phyloP scores from a whole-genome alignment of 176 grass and related monocot species.

The Coix lacrymajobi region DNA sequence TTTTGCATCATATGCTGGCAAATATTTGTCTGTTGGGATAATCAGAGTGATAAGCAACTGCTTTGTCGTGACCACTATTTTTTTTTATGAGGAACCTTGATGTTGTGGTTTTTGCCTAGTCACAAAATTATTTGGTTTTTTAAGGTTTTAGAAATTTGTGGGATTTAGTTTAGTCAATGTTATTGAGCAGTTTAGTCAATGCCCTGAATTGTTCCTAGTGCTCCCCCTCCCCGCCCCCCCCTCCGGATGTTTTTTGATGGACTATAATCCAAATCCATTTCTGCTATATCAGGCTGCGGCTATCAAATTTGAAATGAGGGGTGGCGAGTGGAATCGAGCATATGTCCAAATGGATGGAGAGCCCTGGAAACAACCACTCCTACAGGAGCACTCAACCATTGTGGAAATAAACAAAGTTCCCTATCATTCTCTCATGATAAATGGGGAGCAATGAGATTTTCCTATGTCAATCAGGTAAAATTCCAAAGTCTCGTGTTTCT shows the following conservation, averaged over 20 bases:
- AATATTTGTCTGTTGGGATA: neutral
- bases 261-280: neutral
- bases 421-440: conserved; percentile 71
- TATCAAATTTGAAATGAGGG: conserved; percentile 86
- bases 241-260: neutral
- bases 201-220: neutral
- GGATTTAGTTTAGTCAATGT: neutral
- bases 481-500: neutral
- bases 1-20: neutral
- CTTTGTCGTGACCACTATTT: neutral
- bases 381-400: conserved; percentile 60
- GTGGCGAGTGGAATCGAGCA: conserved; percentile 63
- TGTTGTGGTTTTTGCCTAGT: neutral
- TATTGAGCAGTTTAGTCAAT: neutral
- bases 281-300: conserved; percentile 64
- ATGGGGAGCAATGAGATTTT: conserved; percentile 47
- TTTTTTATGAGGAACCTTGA: neutral
- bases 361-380: conserved; percentile 83
- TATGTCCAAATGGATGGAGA: conserved; percentile 95
- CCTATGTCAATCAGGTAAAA: conserved; percentile 26
- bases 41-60: neutral
- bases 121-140: neutral
- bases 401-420: conserved; percentile 80
- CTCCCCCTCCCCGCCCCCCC: no score
- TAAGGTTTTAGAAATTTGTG: neutral